A percentile compares a stretch with the other conserved stretches of the same genome.
These are phyloP conservation scores for Tulasnella calospora DNA, from an alignment of 768 basidiomycete genomes.

Conservation along the genomic window DNA sequence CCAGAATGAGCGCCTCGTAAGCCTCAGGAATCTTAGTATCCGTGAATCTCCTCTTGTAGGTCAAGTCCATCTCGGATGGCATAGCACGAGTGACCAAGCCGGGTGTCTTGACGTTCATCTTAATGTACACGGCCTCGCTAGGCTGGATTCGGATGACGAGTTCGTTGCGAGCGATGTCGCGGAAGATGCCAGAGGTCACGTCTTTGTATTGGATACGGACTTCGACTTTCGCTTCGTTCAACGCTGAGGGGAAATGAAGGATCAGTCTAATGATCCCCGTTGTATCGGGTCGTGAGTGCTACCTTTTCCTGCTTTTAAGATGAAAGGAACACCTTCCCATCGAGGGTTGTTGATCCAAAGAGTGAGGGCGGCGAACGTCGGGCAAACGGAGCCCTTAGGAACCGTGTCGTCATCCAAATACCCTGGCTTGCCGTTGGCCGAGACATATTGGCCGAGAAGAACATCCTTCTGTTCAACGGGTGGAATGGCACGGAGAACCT, in stretches of 20 bases:
- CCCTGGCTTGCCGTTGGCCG: slow-evolving; percentile 90
- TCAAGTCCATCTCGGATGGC: slow-evolving; percentile 96
- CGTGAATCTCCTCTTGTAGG: slow-evolving; percentile 91
- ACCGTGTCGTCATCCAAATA: slow-evolving; percentile 97
- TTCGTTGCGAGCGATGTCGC: slow-evolving; percentile 93
- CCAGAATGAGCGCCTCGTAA: slow-evolving; percentile 91
- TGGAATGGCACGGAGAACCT: slow-evolving; percentile 87
- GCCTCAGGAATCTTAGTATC: slow-evolving; percentile 93
- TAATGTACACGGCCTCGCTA: slow-evolving; percentile 92
- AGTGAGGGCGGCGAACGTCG: slow-evolving; percentile 87
- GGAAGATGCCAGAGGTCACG: slow-evolving; percentile 94
- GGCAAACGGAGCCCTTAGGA: slow-evolving; percentile 84
- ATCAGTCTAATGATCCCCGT: not conserved
- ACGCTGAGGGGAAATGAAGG: slow-evolving; percentile 42
- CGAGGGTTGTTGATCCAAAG: slow-evolving; percentile 91
- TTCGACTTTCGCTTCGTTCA: slow-evolving; percentile 98
- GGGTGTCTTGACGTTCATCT: slow-evolving; percentile 92
- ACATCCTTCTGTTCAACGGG: slow-evolving; percentile 72
- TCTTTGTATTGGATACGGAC: slow-evolving; percentile 98
- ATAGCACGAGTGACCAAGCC: slow-evolving; percentile 85
- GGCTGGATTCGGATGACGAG: slow-evolving; percentile 97
- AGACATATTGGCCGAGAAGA: slow-evolving; percentile 90
- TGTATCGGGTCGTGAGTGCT: slow-evolving; percentile 32
- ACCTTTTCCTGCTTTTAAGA: slow-evolving; percentile 98
- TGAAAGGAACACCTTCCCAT: slow-evolving; percentile 99